Base-by-base conservation (phyloP, 805 yeast species). In the Kazachstania taianensis region DNA sequence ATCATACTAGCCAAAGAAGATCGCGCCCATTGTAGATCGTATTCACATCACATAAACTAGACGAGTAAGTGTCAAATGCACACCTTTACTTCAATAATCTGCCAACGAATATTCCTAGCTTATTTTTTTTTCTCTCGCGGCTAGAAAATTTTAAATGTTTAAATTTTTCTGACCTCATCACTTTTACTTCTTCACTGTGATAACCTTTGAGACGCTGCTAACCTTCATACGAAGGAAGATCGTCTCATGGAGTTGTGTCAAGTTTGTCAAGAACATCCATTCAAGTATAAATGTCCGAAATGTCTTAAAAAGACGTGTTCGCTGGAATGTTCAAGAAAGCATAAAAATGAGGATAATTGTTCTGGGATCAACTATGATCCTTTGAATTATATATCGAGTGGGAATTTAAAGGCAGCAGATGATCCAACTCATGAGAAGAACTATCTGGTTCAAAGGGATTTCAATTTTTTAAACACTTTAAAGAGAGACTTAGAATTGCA, bases 201-300 rank as follows among this genome's bases (percentile, higher is more conserved):
- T n/a, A n/a, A n/a, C n/a, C n/a, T n/a, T n/a, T n/a, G n/a, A n/a
- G n/a, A n/a, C n/a, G n/a, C n/a, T n/a, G n/a, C n/a, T n/a, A n/a
- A n/a, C n/a, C n/a, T n/a, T n/a, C n/a, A n/a, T n/a, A n/a, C n/a
- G n/a, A n/a, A n/a, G n/a, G n/a, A n/a, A n/a, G n/a, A n/a, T n/a
- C n/a, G n/a, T n/a, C n/a, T n/a, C 4, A 22, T 22, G 25, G 20
- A 18, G 8, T 23, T 42, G 17, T 76, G 81, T 45, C 63, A 57
- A 38, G 59, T 73, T 13, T 76, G 82, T 43, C 52, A 55, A 8
- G 48, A 46, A 14, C 49, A 60, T 4, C 53, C 46, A 18, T 63
- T 66, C 38, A 81, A 78, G 49, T 87, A 87, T 53, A 75, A 69
- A 10, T 87, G 96, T 55, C 96, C 96, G 0, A 78, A 79, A 13